Percentiles rank a stretch among this genome's conserved stretches.
These are phyloP conservation scores for Aspergillus melleus DNA, from an alignment of 2,329 filamentous ascomycete genomes.

Conservation along the genomic window DNA sequence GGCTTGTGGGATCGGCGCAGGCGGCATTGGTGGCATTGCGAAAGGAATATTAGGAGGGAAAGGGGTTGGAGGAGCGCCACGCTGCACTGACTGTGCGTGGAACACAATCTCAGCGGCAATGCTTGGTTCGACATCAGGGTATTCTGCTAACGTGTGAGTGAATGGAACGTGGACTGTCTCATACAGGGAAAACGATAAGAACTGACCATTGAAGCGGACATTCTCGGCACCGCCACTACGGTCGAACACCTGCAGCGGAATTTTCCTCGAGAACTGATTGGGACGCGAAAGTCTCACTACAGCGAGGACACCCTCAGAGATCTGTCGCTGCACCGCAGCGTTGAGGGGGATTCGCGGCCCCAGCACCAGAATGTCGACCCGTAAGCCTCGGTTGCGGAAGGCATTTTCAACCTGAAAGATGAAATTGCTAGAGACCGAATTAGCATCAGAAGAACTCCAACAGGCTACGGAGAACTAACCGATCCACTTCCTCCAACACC, in stretches of 20 bases:
- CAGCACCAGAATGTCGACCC: slow-evolving; percentile 76
- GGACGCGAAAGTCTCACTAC: slow-evolving; percentile 73
- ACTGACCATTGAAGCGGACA: slow-evolving; percentile 71
- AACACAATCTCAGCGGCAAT: slow-evolving; percentile 80
- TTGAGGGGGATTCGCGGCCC: slow-evolving; percentile 74
- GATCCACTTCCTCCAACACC: slow-evolving; percentile 72
- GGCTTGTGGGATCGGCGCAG: slow-evolving; percentile 32
- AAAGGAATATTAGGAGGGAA: slow-evolving; percentile 39
- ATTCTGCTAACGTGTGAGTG: slow-evolving; percentile 55
- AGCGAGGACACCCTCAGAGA: slow-evolving; percentile 83
- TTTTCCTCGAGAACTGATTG: slow-evolving; percentile 69
- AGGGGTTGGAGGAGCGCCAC: slow-evolving; percentile 35
- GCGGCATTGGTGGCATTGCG: slow-evolving; percentile 36
- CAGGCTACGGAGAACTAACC: slow-evolving; percentile 32
- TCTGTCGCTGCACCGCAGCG: slow-evolving; percentile 79
- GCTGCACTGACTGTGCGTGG: slow-evolving; percentile 51
- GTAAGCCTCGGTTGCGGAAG: slow-evolving; percentile 71
- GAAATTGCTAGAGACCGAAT: slow-evolving; percentile 60
- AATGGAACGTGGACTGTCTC: not conserved
- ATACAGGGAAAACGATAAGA: not conserved
- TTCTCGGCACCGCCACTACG: slow-evolving; percentile 71
- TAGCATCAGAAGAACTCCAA: not conserved
- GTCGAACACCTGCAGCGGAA: slow-evolving; percentile 83
- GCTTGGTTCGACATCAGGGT: slow-evolving; percentile 74
- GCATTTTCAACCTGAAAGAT: slow-evolving; percentile 77